Conservation (phyloP, 257 asterid species). For the Lithospermum erythrorhizon region DNA sequence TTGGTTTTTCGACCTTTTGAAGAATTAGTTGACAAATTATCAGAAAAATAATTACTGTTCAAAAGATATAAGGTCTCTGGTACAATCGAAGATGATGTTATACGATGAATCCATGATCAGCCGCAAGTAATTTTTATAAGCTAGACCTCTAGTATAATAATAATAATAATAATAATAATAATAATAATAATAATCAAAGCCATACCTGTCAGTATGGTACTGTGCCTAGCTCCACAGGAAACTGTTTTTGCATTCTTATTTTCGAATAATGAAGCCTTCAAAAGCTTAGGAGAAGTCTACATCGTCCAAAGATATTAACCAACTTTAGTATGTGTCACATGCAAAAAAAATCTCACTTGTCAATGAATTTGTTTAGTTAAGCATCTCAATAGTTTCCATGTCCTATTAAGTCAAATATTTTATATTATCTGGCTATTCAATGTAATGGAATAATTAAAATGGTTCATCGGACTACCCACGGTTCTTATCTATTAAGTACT, state of each 20-base stretch:
- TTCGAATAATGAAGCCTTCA: slow-evolving; percentile 53
- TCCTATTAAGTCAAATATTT: too few relatives aligned
- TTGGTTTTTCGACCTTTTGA: not conserved
- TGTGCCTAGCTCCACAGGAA: slow-evolving; percentile 78
- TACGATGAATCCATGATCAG: not conserved
- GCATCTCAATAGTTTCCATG: too few relatives aligned
- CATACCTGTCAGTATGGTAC: slow-evolving; percentile 53
- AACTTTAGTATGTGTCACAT: not conserved
- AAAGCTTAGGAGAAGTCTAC: slow-evolving; percentile 43
- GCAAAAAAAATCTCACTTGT: not conserved
- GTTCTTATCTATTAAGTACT: too few relatives aligned
- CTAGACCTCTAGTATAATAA: not conserved
- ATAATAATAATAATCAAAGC: not conserved
- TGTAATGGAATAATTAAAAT: too few relatives aligned
- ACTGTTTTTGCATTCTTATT: slow-evolving; percentile 33
- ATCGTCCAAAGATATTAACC: not conserved
- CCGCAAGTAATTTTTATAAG: not conserved
- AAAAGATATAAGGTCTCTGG: not conserved
- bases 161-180: not conserved
- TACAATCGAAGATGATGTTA: not conserved
- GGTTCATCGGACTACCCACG: too few relatives aligned
- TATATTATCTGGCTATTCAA: too few relatives aligned
- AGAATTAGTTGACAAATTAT: not conserved
- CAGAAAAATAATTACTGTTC: not conserved
- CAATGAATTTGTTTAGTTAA: too few relatives aligned